Evolutionary conservation across 331 rosid genomes (phyloP), one percentile per base, ranked within the genome.

Genomic region (Pyracantha coccinea): DNA sequence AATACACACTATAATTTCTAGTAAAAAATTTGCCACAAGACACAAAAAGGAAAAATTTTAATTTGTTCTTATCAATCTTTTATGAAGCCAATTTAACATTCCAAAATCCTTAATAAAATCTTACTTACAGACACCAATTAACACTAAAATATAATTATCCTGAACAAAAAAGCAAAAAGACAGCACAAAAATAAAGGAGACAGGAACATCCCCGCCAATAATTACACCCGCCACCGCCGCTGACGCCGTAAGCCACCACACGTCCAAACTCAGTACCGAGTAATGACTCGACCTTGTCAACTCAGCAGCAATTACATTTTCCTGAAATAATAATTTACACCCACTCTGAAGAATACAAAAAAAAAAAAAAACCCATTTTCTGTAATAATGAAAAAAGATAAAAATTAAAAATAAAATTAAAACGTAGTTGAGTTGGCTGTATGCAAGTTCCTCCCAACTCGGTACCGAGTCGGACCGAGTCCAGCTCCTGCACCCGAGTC

Each of bases 351-450:
- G 1, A 59, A 41, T 17, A n/a, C 57, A 27, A 38, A 38, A 38
- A 35, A 27, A 38, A 38, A 38, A 35, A 10, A 60, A 35, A 24
- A 35, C 9, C 45, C 20, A 21, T 9, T 50, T 27, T 52, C n/a
- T 6, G 1, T n/a, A 6, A 19, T 60, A 54, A 21, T 21, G 5
- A 58, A 62, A 24, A 32, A 53, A 16, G 1, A 16, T 16, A 47
- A 58, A 19, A 9, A n/a, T n/a, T 12, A 0, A 3, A 5, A 71
- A 7, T n/a, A 24, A 27, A 13, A 64, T 75, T 79, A 92, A 84
- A 95, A 95, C 5, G 92, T 81, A 0, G 99, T 81, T 1, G 93
- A 44, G 72, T 83, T 90, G 29, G 83, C 47, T 44, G 68, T 70
- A 68, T 87, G 66, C 50, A 62, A 16, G 58, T 74, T 84, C 79